A percentile compares a stretch with the other conserved stretches of the same genome.
Conservation (phyloP, 129 eudicot genomes). For the Mikania micrantha region DNA sequence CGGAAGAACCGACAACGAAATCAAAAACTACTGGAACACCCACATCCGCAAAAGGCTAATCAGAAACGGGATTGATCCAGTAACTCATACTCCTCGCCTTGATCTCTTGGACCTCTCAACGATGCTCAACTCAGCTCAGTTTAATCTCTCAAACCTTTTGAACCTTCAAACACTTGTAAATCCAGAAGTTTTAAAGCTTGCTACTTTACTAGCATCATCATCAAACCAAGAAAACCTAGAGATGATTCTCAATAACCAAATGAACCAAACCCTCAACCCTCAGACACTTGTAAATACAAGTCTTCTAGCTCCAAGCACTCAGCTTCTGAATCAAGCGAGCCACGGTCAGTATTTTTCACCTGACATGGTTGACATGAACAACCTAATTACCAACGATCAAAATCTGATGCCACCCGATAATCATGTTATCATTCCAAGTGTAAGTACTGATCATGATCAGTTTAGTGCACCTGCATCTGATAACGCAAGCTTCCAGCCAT, state of each 20-base stretch:
- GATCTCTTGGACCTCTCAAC: slow-evolving; percentile 67
- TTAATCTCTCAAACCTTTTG: slow-evolving; percentile 61
- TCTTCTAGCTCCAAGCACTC: slow-evolving; percentile 16
- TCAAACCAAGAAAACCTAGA: slow-evolving; percentile 33
- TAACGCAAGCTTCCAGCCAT: slow-evolving; percentile 30
- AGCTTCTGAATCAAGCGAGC: slow-evolving; percentile 23
- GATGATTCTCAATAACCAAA: slow-evolving; percentile 23
- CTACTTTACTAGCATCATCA: slow-evolving; percentile 43
- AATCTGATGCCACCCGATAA: slow-evolving; percentile 12
- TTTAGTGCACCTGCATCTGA: slow-evolving; percentile 27
- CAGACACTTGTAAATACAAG: no score
- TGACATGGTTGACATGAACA: slow-evolving; percentile 20
- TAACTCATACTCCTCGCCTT: slow-evolving; percentile 78
- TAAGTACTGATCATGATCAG: slow-evolving; percentile 24
- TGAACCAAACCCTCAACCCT: no score
- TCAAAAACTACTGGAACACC: slow-evolving; percentile 80
- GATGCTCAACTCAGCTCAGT: slow-evolving; percentile 57
- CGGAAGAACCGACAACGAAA: slow-evolving; percentile 76
- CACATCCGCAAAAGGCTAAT: slow-evolving; percentile 66
- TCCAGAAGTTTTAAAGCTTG: slow-evolving; percentile 61
- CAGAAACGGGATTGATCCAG: slow-evolving; percentile 73
- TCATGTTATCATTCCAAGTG: slow-evolving; percentile 9
- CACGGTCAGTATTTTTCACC: slow-evolving; percentile 21
- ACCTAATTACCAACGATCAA: slow-evolving; percentile 25
- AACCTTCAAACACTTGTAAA: slow-evolving; percentile 65